Percentiles rank a stretch among this genome's conserved stretches.
Conservation (phyloP, 169 alveolate genomes). For the Babesia divergens region DNA sequence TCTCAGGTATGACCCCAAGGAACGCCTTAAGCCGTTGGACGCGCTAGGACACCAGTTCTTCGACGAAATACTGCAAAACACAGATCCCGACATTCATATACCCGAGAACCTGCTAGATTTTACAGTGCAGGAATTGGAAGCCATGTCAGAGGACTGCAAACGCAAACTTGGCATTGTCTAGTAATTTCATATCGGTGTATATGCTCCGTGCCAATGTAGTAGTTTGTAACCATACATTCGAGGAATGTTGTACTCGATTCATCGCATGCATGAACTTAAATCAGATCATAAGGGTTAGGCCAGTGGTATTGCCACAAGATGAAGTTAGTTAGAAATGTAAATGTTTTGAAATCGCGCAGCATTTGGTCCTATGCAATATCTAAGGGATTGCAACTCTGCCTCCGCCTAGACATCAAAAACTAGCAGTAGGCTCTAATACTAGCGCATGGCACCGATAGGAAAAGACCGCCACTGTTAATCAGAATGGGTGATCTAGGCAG, state of each 20-base stretch:
- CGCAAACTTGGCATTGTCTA: constrained; percentile 32
- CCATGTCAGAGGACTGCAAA: constrained; percentile 17
- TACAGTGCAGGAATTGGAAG: constrained; percentile 45
- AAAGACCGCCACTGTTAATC: no score
- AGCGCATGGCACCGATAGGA: no score
- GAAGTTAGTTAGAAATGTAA: no score
- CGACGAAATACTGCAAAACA: constrained; percentile 87
- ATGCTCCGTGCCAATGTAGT: no score
- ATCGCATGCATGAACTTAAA: not conserved
- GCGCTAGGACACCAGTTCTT: constrained; percentile 92
- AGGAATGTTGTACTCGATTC: not conserved
- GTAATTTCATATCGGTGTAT: not conserved
- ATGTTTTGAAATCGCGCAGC: no score
- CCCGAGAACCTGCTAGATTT: constrained; percentile 47
- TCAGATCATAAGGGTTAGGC: not conserved
- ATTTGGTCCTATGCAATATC: no score
- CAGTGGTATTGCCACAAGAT: no score
- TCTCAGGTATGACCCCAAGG: constrained; percentile 83
- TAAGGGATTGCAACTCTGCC: no score
- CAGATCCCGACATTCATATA: constrained; percentile 34
- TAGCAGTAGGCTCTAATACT: no score
- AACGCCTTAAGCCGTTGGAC: constrained; percentile 82
- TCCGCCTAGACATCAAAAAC: no score
- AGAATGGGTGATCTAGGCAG: no score
- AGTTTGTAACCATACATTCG: no score